Evolutionary conservation across 2,329 filamentous ascomycete species (phyloP), one percentile per base, ranked within the genome.

Genomic region (Byssoonygena ceratinophila): DNA sequence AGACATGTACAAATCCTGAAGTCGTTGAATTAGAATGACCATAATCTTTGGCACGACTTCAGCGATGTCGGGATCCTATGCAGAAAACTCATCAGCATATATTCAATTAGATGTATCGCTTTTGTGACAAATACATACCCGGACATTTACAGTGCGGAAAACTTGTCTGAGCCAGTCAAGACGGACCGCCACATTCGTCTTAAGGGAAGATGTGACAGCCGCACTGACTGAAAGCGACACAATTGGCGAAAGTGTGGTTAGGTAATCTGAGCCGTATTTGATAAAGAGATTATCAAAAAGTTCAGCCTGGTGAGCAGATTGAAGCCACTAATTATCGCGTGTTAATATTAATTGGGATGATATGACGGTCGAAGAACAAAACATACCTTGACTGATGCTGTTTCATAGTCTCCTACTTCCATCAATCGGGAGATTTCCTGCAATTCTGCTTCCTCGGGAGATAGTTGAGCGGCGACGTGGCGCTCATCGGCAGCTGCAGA

Each of bases 211-310:
- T 1, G 78, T 81, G 23, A 83, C 76, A n/a, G 80, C 79, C 20
- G 79, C 79, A 49, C 77, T 78, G 23, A 82, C 78, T 1, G 79
- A 82, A 39, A 84, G 72, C 22, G 74, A 71, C 32, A 83, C 74
- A 37, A 84, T 73, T 1, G 78, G 75, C 27, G 77, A 74, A 16
- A 83, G 72, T 36, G 71, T 68, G 16, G 68, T 68, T 22, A 83
- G 68, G 63, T 80, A 83, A 7, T 68, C 65, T 0, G 80, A 79
- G 55, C 78, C 76, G 59, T 77, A 71, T 51, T 72, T 74, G 20
- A 79, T 72, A 61, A 84, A 83, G 48, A 82, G 71, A 25, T 74
- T 72, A 63, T 82, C 78, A 61, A 83, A 84, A n/a, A 84, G 69
- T 43, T 77, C 74, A 14, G 72, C 71, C 58, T 81, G 78, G 52